Evolutionary conservation across 2,329 filamentous ascomycete species (phyloP), one percentile per base, ranked within the genome.

Genomic region (Diaporthe citrichinensis): DNA sequence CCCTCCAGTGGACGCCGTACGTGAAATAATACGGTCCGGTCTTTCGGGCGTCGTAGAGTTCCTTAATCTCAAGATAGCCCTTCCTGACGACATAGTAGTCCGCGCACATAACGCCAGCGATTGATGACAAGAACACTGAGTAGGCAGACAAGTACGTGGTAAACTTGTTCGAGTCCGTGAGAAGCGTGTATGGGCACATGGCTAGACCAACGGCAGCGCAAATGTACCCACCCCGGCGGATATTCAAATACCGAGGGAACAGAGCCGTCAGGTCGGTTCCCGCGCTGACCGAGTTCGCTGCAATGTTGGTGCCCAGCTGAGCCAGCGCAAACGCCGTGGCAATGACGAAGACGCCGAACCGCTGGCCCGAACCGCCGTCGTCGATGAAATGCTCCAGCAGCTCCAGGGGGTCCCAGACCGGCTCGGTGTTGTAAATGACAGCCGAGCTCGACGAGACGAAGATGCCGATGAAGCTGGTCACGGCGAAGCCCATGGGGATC

Each of bases 101-200:
- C 79, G 89, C 90, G 76, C 95, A 88, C 86, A 98, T 97, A 78
- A 98, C 95, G n/a, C 96, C 96, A 0, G 95, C 95, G 77, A 98
- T 97, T 58, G 94, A 95, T 76, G 94, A 96, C n/a, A 98, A 89
- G 85, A 98, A 98, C 74, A 98, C 95, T 4, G 94, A 95, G 86
- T 98, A 98, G 1, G 96, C 94, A 0, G 94, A 97, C 0, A 98
- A 91, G 82, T 98, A 98, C 4, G 94, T 97, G 0, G 94, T 97
- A 86, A 98, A 98, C 84, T 93, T 92, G 87, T 96, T 98, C 59
- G 91, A 91, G 59, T 87, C 87, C 2, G 90, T 92, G 12, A 98
- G 90, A 0, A 98, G 89, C 76, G 94, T 94, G 91, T 93, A 96
- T 0, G 96, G 96, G 82, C 94, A 97, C 91, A 98, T 97, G 77